Percentiles rank a stretch among this genome's conserved stretches.
Conservation (phyloP, 2,329 filamentous ascomycete species). For the Diplodia seriata region DNA sequence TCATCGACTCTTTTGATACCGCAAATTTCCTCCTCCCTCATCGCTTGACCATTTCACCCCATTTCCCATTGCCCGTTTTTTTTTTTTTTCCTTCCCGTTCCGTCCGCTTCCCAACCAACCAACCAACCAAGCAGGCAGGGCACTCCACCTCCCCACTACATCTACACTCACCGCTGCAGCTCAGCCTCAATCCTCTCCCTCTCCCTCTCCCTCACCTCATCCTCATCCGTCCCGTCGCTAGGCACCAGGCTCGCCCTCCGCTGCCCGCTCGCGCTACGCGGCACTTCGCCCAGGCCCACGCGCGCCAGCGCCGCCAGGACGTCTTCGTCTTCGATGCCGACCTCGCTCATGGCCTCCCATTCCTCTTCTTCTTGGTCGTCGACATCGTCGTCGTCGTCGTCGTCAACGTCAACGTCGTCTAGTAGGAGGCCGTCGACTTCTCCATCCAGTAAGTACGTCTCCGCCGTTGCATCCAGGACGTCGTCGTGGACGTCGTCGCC, state of each 20-base stretch:
- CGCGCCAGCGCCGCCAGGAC: neutral
- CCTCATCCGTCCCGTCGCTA: conserved; percentile 16
- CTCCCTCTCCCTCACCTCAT: neutral
- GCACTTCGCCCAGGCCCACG: neutral
- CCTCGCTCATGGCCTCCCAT: conserved; percentile 24
- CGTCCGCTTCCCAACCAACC: too few relatives aligned
- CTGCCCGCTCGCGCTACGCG: neutral
- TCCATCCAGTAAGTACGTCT: neutral
- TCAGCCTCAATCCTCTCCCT: neutral
- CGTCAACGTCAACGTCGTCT: neutral
- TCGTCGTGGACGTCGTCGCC: neutral
- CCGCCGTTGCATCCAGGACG: neutral
- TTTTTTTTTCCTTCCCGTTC: neutral
- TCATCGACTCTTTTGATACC: neutral
- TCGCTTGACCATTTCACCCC: neutral
- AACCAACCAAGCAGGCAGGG: too few relatives aligned
- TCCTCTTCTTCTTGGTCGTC: neutral
- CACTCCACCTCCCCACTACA: too few relatives aligned
- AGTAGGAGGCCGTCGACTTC: neutral
- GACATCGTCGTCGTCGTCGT: neutral
- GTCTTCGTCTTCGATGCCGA: neutral
- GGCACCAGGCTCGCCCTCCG: conserved; percentile 7
- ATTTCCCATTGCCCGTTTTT: too few relatives aligned
- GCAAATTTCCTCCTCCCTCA: neutral
- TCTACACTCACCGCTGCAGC: neutral